phyloP scores from a whole-genome alignment of 1,139 yeast species.

The Yamadazyma friedrichii region DNA sequence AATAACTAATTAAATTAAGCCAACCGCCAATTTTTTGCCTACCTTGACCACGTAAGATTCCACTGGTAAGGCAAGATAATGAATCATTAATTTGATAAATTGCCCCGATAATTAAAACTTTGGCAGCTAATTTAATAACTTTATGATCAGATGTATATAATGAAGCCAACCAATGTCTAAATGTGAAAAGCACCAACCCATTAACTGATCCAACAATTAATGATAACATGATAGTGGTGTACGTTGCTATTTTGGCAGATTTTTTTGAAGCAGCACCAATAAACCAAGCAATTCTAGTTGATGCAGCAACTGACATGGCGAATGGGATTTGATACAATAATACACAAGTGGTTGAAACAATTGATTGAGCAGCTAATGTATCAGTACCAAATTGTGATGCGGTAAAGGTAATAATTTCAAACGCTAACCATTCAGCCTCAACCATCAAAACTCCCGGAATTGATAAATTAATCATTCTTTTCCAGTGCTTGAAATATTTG shows the following conservation, averaged over 20 bases:
- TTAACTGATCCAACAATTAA: constrained; percentile 43
- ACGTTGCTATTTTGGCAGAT: constrained; percentile 44
- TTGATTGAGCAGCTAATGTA: constrained; percentile 70
- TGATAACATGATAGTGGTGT: constrained; percentile 43
- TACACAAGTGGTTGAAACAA: constrained; percentile 67
- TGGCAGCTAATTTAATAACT: constrained; percentile 51
- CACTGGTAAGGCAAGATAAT: constrained; percentile 55
- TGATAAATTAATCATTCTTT: constrained; percentile 49
- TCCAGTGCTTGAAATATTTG: constrained; percentile 50
- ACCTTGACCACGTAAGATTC: constrained; percentile 66
- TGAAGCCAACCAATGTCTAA: constrained; percentile 41
- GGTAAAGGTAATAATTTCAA: constrained; percentile 60
- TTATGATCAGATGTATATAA: constrained; percentile 50
- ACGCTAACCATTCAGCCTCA: constrained; percentile 69
- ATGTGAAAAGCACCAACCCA: constrained; percentile 34
- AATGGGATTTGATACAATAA: constrained; percentile 72
- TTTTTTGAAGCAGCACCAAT: constrained; percentile 66
- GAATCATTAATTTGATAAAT: constrained; percentile 59
- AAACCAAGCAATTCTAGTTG: constrained; percentile 76
- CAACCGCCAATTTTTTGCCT: constrained; percentile 62
- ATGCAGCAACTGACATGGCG: constrained; percentile 70
- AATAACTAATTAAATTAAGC: constrained; percentile 56
- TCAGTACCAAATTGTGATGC: constrained; percentile 66
- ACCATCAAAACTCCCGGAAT: constrained; percentile 65
- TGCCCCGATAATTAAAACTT: constrained; percentile 55